These are phyloP conservation scores for Auriscalpium vulgare DNA, from an alignment of 768 basidiomycete species.

Conservation along the genomic window DNA sequence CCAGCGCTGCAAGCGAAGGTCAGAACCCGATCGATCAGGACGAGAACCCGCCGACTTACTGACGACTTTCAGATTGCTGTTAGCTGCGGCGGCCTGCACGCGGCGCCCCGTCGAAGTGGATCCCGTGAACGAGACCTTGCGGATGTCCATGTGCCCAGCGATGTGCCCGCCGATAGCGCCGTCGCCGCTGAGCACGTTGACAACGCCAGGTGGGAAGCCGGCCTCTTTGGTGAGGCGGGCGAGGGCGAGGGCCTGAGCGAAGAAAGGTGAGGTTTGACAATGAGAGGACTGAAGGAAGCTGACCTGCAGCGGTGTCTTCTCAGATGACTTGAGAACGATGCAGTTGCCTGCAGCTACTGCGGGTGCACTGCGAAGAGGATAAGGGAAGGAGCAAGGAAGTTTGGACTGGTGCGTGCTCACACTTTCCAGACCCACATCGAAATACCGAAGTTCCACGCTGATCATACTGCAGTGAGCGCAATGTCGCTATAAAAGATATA, in stretches of 20 bases:
- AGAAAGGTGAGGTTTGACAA: background rate
- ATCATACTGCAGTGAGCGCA: background rate
- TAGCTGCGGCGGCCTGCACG: background rate
- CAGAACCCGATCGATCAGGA: background rate
- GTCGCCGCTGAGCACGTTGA: background rate
- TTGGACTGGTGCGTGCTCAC: background rate
- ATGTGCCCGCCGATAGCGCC: background rate
- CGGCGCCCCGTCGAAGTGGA: background rate
- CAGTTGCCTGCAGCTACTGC: background rate
- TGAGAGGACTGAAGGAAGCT: background rate
- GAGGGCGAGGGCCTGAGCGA: background rate
- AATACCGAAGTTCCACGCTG: background rate
- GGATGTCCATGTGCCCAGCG: background rate
- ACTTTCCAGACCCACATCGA: background rate
- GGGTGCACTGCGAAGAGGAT: background rate
- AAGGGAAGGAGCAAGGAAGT: too few relatives aligned
- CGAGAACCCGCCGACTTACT: background rate
- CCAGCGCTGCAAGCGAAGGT: background rate
- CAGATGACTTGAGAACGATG: background rate
- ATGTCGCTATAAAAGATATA: background rate
- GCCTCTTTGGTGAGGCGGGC: background rate
- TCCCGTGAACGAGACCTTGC: background rate
- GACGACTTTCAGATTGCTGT: background rate
- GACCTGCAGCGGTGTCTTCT: background rate
- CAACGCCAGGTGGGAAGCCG: background rate